phyloP scores from a whole-genome alignment of 805 yeast genomes.

The Candida schatavii region DNA sequence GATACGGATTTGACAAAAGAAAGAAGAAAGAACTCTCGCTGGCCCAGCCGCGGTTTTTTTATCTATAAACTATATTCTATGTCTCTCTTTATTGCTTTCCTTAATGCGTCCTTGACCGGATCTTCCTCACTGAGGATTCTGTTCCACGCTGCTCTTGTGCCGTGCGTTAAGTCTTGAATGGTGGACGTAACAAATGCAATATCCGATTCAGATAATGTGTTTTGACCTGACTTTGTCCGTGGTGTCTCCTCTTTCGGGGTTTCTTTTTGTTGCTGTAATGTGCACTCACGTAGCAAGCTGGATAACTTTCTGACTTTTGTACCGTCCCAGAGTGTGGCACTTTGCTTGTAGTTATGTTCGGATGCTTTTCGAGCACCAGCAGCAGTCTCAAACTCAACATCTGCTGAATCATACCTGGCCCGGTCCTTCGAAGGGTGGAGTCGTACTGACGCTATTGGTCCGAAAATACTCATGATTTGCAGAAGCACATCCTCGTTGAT shows the following conservation, averaged over 20 bases:
- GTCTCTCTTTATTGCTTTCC: neutral
- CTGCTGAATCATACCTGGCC: conserved; percentile 36
- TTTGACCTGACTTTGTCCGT: too few relatives aligned
- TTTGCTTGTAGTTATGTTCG: conserved; percentile 38
- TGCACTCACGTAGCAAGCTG: conserved; percentile 41
- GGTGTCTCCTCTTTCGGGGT: too few relatives aligned
- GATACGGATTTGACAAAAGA: conserved; percentile 30
- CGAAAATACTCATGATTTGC: conserved; percentile 47
- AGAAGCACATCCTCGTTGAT: conserved; percentile 30
- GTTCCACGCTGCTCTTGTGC: neutral
- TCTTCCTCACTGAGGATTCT: neutral
- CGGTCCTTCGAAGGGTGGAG: conserved; percentile 8
- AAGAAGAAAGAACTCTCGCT: too few relatives aligned
- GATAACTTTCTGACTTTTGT: conserved; percentile 43
- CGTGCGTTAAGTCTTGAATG: too few relatives aligned
- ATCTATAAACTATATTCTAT: too few relatives aligned
- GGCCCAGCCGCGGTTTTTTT: too few relatives aligned
- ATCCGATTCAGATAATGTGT: too few relatives aligned
- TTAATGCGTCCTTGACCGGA: neutral
- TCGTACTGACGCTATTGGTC: conserved; percentile 23
- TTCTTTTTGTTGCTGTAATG: too few relatives aligned
- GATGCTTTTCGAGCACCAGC: conserved; percentile 33
- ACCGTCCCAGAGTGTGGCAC: conserved; percentile 47
- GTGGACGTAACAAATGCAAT: too few relatives aligned
- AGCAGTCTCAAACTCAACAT: conserved; percentile 26